Base-by-base conservation (phyloP, 768 basidiomycete genomes). In the Tylopilus cervinicoccineus region DNA sequence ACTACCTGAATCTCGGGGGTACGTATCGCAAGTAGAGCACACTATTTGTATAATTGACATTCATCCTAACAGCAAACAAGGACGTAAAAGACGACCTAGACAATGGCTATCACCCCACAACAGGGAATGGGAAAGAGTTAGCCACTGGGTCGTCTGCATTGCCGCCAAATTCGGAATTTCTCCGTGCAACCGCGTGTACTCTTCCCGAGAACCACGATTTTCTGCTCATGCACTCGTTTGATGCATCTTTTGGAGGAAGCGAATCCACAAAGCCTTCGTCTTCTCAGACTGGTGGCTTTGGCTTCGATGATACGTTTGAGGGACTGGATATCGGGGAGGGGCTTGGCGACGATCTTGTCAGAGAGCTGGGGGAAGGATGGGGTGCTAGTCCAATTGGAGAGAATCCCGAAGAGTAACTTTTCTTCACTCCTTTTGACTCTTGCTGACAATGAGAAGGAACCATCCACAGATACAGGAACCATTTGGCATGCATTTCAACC, bases 311-410 rank as follows among this genome's bases (percentile, higher is more conserved):
- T 51, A 75, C 78, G 34, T 73, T 76, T 17, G 85, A 80, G 45
- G 81, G 72, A 19, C 57, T 82, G 20, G 85, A 80, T 51, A 59
- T 83, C 16, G 76, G 68, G n/a, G 77, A 72, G 7, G 81, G 76
- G 19, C 65, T 90, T 16, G 86, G 82, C 4, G 86, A 88, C 38
- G 88, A 90, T 56, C 69, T 91, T 23, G 86, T 84, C 8, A 75
- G 73, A 52, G 88, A 91, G 56, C 72, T 91, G 3, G 88, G 87
- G 26, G 80, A 81, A 57, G 81, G 74, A 20, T 89, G 88, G 86
- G 79, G 75, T 17, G 71, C 36, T 24, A 45, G 39, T 40, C 49
- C 44, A 5, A 14, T 43, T 34, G 37, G 47, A 9, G 50, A 54
- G 17, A 56, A 38, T 16, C 41, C 24, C 6, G 27, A 50, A 37